phyloP scores from a whole-genome alignment of 177 flowering plant species.

The Tripterygium wilfordii region DNA sequence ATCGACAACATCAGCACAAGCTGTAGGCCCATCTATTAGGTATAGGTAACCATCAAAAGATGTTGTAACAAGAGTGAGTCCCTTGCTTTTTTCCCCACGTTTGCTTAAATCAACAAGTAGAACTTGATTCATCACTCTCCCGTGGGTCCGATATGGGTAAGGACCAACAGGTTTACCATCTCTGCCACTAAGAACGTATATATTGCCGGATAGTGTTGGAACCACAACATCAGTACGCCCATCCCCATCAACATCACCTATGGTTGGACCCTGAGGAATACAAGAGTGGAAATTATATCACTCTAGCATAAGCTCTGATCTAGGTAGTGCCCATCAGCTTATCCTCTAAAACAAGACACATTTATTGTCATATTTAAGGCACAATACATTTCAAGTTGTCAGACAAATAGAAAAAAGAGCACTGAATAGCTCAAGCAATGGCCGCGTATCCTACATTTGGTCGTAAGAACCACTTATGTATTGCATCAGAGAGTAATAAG shows the following conservation, averaged over 20 bases:
- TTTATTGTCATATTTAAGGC: too few relatives aligned
- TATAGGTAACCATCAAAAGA: constrained; percentile 98
- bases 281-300: constrained; percentile 2
- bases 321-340: too few relatives aligned
- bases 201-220: constrained; percentile 89
- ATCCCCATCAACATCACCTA: constrained; percentile 98
- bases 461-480: too few relatives aligned
- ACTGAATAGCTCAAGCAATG: too few relatives aligned
- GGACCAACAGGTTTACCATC: constrained; percentile 85
- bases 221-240: constrained; percentile 95
- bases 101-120: constrained; percentile 90
- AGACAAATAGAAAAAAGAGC: too few relatives aligned
- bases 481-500: too few relatives aligned
- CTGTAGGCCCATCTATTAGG: constrained; percentile 92
- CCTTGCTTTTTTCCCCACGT: constrained; percentile 77
- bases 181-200: constrained; percentile 89
- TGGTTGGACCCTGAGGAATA: constrained; percentile 67
- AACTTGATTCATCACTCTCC: constrained; percentile 92
- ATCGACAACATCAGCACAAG: constrained; percentile 98
- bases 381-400: too few relatives aligned
- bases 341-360: too few relatives aligned
- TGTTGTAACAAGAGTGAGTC: constrained; percentile 85
- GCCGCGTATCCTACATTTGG: too few relatives aligned
- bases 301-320: too few relatives aligned
- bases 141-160: constrained; percentile 95